These are phyloP conservation scores for Pythium dissotocum DNA, from an alignment of 352 stramenopile genomes.

Conservation along the genomic window DNA sequence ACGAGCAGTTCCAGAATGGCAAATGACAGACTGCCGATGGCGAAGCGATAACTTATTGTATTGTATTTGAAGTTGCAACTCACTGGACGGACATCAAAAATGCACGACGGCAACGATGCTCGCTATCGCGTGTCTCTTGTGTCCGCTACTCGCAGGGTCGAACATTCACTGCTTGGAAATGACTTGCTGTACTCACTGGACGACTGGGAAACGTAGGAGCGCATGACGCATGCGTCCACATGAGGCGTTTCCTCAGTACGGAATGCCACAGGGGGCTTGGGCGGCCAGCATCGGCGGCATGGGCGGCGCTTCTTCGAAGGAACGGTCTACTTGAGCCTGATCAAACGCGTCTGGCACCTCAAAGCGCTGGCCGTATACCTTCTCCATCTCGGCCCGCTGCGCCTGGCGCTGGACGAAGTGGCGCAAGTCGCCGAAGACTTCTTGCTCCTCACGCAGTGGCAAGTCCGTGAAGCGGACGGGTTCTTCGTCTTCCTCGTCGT, in stretches of 20 bases:
- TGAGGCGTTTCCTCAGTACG: neutral
- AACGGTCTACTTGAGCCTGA: neutral
- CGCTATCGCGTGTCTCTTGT: neutral
- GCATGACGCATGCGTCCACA: neutral
- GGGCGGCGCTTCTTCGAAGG: neutral
- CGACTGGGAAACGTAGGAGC: neutral
- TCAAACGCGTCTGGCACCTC: neutral
- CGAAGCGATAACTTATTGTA: constrained; percentile 23
- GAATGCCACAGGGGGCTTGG: neutral
- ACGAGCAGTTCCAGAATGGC: neutral
- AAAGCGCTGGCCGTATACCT: neutral
- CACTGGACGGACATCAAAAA: neutral
- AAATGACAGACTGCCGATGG: neutral
- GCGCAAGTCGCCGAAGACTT: neutral
- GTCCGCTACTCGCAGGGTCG: neutral
- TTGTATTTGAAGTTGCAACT: constrained; percentile 8
- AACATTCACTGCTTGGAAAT: neutral
- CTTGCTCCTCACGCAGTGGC: neutral
- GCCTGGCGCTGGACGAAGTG: constrained; percentile 4
- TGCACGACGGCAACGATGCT: constrained; percentile 2
- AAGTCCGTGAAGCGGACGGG: neutral
- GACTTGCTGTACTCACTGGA: neutral
- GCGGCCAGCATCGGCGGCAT: neutral
- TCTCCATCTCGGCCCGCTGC: constrained; percentile 1
- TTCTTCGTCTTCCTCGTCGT: neutral